Evolutionary conservation across 1,284 basidiomycete genomes (phyloP).

Genomic region (Cutaneotrichosporon sp.): DNA sequence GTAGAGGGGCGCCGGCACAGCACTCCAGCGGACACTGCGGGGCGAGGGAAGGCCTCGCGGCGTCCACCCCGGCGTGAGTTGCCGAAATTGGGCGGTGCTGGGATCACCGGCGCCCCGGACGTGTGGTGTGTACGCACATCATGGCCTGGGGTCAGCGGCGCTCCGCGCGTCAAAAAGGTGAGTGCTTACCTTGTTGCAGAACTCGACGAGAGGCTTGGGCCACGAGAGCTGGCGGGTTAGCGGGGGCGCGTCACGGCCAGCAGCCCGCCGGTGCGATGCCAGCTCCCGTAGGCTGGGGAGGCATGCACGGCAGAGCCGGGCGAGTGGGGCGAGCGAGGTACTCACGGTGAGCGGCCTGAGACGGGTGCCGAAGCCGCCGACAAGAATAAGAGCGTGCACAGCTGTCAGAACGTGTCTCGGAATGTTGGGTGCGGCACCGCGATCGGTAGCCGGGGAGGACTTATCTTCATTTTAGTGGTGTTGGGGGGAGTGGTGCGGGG

Average conservation of each 20-base stretch:
- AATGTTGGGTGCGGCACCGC: background rate
- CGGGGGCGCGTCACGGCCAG: background rate
- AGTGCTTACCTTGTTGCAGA: constrained; percentile 56
- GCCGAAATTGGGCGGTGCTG: background rate
- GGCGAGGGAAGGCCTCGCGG: background rate
- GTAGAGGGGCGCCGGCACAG: background rate
- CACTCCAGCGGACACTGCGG: background rate
- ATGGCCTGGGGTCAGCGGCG: constrained; percentile 41
- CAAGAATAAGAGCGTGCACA: constrained; percentile 55
- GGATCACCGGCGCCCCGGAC: background rate
- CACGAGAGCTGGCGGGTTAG: constrained; percentile 42
- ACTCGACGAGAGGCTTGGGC: constrained; percentile 60
- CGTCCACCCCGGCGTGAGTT: background rate
- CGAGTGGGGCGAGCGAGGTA: constrained; percentile 20
- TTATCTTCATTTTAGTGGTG: constrained; percentile 44
- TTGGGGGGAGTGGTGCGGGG: constrained; percentile 5
- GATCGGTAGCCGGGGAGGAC: constrained; percentile 21
- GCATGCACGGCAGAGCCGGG: background rate
- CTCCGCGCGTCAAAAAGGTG: constrained; percentile 26
- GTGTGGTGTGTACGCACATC: constrained; percentile 43
- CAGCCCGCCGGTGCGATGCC: constrained; percentile 3
- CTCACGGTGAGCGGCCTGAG: constrained; percentile 59
- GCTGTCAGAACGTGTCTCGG: constrained; percentile 15
- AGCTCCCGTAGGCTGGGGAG: background rate
- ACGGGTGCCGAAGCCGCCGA: constrained; percentile 59